Evolutionary conservation across 1,139 yeast genomes (phyloP).

Genomic region (Eremothecium gossypii): DNA sequence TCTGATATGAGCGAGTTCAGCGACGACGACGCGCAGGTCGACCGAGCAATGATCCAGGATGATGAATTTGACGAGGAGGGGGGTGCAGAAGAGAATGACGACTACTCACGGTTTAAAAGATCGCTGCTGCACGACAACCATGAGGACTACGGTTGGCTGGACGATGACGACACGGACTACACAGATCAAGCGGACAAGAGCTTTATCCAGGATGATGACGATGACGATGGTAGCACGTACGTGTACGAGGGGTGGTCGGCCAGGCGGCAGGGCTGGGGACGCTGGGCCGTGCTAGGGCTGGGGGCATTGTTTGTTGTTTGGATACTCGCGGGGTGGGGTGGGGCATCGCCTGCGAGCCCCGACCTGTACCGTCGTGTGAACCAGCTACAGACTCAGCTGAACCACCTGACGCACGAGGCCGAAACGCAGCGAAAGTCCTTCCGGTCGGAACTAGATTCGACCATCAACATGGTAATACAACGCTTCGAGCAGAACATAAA

Average conservation of each 20-base stretch:
- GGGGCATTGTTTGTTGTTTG: background rate
- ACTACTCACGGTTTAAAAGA: conserved; percentile 10
- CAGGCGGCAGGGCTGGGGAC: background rate
- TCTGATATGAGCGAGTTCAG: conserved; percentile 8
- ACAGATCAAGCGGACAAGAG: conserved; percentile 12
- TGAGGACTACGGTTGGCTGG: conserved; percentile 8
- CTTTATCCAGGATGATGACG: conserved; percentile 8
- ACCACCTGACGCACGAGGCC: conserved; percentile 23
- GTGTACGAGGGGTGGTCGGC: background rate
- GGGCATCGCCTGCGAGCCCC: conserved; percentile 1
- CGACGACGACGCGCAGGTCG: conserved; percentile 1
- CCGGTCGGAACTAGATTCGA: conserved; percentile 23
- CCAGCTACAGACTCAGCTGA: conserved; percentile 23
- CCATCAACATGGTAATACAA: conserved; percentile 22
- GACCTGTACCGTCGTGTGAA: conserved; percentile 5
- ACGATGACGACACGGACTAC: conserved; percentile 12
- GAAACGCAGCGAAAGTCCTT: conserved; percentile 18
- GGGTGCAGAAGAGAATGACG: conserved; percentile 6
- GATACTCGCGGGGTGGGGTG: background rate
- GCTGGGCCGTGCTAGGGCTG: conserved; percentile 1
- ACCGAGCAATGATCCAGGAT: background rate
- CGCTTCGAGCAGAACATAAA: conserved; percentile 29
- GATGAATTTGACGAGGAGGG: background rate
- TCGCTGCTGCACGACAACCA: conserved; percentile 8
- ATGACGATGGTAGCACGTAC: background rate